Conservation (phyloP, 108 stramenopile genomes). For the Fragilaria crotonensis region DNA sequence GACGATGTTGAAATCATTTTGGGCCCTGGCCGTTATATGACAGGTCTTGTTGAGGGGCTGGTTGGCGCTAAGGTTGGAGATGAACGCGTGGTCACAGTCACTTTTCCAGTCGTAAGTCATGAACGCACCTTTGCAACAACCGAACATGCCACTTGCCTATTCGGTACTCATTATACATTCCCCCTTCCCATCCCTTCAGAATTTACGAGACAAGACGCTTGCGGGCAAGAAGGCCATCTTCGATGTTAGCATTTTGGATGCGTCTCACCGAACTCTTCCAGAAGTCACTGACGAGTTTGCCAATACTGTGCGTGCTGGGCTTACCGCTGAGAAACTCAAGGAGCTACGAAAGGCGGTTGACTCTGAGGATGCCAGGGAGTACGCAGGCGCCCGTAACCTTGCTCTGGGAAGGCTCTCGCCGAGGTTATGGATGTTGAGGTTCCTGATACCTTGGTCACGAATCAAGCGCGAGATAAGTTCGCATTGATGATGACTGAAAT, state of each 20-base stretch:
- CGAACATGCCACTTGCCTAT: too few relatives aligned
- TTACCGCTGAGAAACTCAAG: constrained; percentile 66
- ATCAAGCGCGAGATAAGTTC: constrained; percentile 91
- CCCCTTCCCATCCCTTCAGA: too few relatives aligned
- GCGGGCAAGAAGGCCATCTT: constrained; percentile 89
- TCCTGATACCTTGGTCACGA: constrained; percentile 86
- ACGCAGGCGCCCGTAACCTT: constrained; percentile 64
- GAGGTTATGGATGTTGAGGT: constrained; percentile 71
- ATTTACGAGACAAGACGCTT: constrained; percentile 73
- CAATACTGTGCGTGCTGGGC: constrained; percentile 63
- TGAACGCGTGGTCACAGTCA: constrained; percentile 46
- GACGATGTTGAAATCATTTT: constrained; percentile 80
- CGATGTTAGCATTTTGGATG: constrained; percentile 75
- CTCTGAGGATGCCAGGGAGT: constrained; percentile 79
- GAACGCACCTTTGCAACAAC: too few relatives aligned
- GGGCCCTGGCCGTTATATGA: constrained; percentile 82
- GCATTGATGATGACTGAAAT: constrained; percentile 95
- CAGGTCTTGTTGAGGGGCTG: constrained; percentile 77
- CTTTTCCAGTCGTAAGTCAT: constrained; percentile 72
- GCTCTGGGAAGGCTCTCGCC: constrained; percentile 72
- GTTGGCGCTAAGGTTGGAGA: constrained; percentile 79
- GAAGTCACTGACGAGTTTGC: constrained; percentile 89
- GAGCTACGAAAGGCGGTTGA: constrained; percentile 87
- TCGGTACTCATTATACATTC: too few relatives aligned
- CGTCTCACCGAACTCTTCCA: constrained; percentile 70